Conservation (phyloP, 352 stramenopile species). For the Pythium monospermum region DNA sequence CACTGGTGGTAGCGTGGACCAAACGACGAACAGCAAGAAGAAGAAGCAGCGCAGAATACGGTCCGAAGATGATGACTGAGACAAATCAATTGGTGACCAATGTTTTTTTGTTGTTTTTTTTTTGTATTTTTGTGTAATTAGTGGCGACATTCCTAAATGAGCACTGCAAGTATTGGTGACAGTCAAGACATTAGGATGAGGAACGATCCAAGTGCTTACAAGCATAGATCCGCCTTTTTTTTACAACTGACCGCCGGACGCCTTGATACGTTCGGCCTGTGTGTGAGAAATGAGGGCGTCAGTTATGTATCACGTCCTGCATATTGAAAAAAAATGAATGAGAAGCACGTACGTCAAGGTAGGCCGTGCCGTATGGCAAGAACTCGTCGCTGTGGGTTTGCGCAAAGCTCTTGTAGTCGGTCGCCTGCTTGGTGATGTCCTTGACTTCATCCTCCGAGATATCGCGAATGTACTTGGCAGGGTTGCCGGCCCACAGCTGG, state of each 20-base stretch:
- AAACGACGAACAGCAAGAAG: slow-evolving; percentile 10
- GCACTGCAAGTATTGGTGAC: not conserved
- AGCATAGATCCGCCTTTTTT: not conserved
- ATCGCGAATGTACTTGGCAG: slow-evolving; percentile 91
- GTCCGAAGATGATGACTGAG: slow-evolving; percentile 48
- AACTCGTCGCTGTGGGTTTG: slow-evolving; percentile 88
- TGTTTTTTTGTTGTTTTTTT: slow-evolving; percentile 6
- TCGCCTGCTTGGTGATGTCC: slow-evolving; percentile 83
- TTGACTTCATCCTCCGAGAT: slow-evolving; percentile 91
- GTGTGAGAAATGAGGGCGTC: too few relatives aligned
- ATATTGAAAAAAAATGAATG: too few relatives aligned
- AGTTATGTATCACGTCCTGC: too few relatives aligned
- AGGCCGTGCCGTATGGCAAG: slow-evolving; percentile 85
- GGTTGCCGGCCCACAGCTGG: slow-evolving; percentile 96
- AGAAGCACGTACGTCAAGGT: slow-evolving; percentile 71
- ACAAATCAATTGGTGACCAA: not conserved
- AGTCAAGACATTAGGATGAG: slow-evolving; percentile 1
- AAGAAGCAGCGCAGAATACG: slow-evolving; percentile 72
- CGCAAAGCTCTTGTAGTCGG: slow-evolving; percentile 81
- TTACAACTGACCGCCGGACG: slow-evolving; percentile 75
- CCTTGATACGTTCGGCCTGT: slow-evolving; percentile 83
- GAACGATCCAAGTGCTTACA: slow-evolving; percentile 1
- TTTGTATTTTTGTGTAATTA: slow-evolving; percentile 33
- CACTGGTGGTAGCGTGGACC: not conserved
- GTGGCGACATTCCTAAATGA: slow-evolving; percentile 7